A percentile compares a stretch with the other conserved stretches of the same genome.
phyloP scores from a whole-genome alignment of 805 yeast species.

The Wickerhamiella kazuoi region DNA sequence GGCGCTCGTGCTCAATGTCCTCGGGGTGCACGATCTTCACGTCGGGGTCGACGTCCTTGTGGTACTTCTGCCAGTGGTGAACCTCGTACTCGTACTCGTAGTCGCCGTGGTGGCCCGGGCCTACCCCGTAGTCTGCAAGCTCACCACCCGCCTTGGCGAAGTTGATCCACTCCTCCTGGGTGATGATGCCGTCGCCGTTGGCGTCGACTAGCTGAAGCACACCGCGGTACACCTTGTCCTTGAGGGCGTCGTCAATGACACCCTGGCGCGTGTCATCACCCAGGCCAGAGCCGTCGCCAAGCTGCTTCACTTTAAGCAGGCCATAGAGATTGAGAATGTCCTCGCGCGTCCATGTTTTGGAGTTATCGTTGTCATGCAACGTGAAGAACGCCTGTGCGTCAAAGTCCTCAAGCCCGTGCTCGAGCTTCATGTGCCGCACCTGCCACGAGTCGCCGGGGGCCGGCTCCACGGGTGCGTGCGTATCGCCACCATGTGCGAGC shows the following conservation, averaged over 20 bases:
- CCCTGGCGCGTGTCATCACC: conserved; percentile 52
- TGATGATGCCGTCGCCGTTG: conserved; percentile 49
- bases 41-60: conserved; percentile 57
- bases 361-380: conserved; percentile 47
- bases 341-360: conserved; percentile 36
- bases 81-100: conserved; percentile 86
- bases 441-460: conserved; percentile 20
- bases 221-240: conserved; percentile 34
- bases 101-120: conserved; percentile 88
- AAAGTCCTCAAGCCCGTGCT: conserved; percentile 60
- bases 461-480: conserved; percentile 6
- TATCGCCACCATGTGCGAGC: not conserved
- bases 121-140: conserved; percentile 83
- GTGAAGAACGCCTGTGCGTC: conserved; percentile 64
- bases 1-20: conserved; percentile 70
- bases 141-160: conserved; percentile 46
- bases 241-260: conserved; percentile 37
- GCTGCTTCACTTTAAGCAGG: conserved; percentile 45
- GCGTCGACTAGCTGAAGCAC: conserved; percentile 47
- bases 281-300: conserved; percentile 83
- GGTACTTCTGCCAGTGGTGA: conserved; percentile 72
- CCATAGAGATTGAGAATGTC: conserved; percentile 79
- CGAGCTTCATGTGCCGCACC: conserved; percentile 65
- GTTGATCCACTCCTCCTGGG: conserved; percentile 50
- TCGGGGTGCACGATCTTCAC: conserved; percentile 67